These are phyloP conservation scores for Lipomyces starkeyi DNA, from an alignment of 805 yeast genomes.

Conservation along the genomic window DNA sequence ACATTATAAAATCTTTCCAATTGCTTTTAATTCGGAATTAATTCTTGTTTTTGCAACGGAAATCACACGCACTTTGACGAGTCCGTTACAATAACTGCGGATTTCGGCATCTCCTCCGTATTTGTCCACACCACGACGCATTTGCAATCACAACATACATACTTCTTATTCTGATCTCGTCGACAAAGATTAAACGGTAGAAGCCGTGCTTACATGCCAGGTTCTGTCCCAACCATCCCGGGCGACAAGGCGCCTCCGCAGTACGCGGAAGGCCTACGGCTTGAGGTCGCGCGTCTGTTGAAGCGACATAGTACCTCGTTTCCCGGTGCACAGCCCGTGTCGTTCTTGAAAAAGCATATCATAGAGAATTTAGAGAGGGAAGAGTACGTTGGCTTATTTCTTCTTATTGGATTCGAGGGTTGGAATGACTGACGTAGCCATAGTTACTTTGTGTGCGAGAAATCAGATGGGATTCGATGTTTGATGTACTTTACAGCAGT, in stretches of 20 bases:
- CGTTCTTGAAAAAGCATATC: constrained; percentile 79
- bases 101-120: no score
- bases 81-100: neutral
- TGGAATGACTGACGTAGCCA: neutral
- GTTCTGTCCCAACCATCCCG: constrained; percentile 76
- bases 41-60: neutral
- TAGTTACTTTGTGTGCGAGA: constrained; percentile 88
- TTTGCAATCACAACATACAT: neutral
- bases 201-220: constrained; percentile 22
- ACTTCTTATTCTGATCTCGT: neutral
- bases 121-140: neutral
- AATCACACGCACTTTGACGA: neutral
- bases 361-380: constrained; percentile 62
- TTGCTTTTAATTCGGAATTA: neutral
- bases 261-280: constrained; percentile 69
- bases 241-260: constrained; percentile 79
- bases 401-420: neutral
- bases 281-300: constrained; percentile 68
- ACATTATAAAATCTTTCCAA: no score
- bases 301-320: constrained; percentile 63
- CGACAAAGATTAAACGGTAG: neutral
- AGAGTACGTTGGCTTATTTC: constrained; percentile 52
- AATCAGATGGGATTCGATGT: constrained; percentile 91
- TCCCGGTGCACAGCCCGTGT: constrained; percentile 89
- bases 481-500: constrained; percentile 69